Conservation (phyloP, 83 land plant species). For the Thuja plicata region DNA sequence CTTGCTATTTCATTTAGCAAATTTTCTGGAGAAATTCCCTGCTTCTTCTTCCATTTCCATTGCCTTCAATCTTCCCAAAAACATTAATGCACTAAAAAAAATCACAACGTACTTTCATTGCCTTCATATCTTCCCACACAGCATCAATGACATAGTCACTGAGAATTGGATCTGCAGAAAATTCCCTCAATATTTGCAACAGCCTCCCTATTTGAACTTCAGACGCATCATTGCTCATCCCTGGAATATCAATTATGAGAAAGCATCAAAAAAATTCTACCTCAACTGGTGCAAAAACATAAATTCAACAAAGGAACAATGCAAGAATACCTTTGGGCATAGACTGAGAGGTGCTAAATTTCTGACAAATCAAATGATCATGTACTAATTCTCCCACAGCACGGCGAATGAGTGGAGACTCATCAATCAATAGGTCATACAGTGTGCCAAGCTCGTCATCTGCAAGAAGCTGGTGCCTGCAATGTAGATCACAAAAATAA, state of each 20-base stretch:
- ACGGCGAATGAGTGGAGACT: slow-evolving; percentile 83
- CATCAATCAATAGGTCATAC: slow-evolving; percentile 94
- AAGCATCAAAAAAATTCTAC: background rate
- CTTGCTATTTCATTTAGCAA: background rate
- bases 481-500: slow-evolving; percentile 17
- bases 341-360: slow-evolving; percentile 47
- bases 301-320: background rate
- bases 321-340: slow-evolving; percentile 40
- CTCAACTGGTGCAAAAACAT: background rate
- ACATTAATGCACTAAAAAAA: background rate
- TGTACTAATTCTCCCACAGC: slow-evolving; percentile 93
- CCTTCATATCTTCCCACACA: slow-evolving; percentile 96
- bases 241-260: slow-evolving; percentile 31
- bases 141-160: slow-evolving; percentile 94
- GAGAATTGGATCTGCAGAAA: slow-evolving; percentile 82
- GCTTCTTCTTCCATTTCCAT: background rate
- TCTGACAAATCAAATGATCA: slow-evolving; percentile 91
- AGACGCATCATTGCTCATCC: slow-evolving; percentile 49
- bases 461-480: slow-evolving; percentile 83
- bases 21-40: background rate
- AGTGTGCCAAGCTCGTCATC: slow-evolving; percentile 90
- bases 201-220: slow-evolving; percentile 82
- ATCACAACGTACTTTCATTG: slow-evolving; percentile 59
- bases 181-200: slow-evolving; percentile 86
- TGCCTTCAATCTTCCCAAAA: background rate